phyloP scores from a whole-genome alignment of 345 rosid species.

The Dovyalis caffra region DNA sequence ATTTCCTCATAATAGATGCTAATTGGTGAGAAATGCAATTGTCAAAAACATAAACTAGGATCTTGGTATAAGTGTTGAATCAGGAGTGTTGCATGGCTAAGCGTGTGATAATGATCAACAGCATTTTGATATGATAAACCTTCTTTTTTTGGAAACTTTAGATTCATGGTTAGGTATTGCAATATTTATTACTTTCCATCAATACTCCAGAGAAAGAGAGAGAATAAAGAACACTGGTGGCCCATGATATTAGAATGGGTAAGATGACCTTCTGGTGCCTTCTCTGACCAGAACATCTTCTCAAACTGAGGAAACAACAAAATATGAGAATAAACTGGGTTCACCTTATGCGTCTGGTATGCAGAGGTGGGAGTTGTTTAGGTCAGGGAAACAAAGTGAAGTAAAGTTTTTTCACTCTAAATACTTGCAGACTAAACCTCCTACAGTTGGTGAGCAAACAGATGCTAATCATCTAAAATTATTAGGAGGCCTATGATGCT shows the following conservation, averaged over 20 bases:
- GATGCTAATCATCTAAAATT: background rate
- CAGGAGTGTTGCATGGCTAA: background rate
- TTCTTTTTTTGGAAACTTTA: background rate
- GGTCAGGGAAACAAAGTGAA: background rate
- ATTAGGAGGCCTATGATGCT: background rate
- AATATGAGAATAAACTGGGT: background rate
- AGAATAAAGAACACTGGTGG: background rate
- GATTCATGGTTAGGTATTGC: background rate
- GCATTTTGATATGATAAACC: background rate
- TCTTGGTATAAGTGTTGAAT: background rate
- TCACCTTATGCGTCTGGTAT: background rate
- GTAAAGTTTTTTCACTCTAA: background rate
- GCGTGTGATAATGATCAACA: background rate
- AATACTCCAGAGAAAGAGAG: background rate
- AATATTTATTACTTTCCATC: background rate
- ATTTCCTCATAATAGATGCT: background rate
- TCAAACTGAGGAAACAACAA: background rate
- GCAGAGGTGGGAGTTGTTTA: background rate
- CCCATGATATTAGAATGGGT: background rate
- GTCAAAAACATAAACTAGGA: background rate
- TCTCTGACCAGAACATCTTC: background rate
- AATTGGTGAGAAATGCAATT: background rate
- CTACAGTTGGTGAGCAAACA: background rate
- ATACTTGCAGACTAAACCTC: background rate
- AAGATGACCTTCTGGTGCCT: background rate